A percentile compares a stretch with the other conserved stretches of the same genome.
phyloP scores from a whole-genome alignment of 2,329 filamentous ascomycete species.

The Cadophora malorum region DNA sequence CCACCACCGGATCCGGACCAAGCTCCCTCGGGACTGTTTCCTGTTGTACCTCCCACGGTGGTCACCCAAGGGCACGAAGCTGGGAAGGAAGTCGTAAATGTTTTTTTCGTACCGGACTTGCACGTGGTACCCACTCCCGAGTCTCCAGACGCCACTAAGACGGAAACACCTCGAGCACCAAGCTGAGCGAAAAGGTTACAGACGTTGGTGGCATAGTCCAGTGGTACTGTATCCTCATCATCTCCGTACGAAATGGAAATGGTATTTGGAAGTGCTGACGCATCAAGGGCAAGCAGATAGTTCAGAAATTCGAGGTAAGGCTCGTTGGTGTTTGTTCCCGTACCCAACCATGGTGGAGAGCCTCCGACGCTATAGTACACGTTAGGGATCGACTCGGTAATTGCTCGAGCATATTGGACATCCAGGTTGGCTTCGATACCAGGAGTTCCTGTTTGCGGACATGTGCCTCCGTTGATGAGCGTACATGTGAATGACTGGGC shows the following conservation, averaged over 20 bases:
- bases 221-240: conserved; percentile 59
- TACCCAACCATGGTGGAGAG: conserved; percentile 57
- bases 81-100: conserved; percentile 57
- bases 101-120: conserved; percentile 45
- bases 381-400: conserved; percentile 60
- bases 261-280: conserved; percentile 62
- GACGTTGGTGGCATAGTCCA: conserved; percentile 59
- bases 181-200: conserved; percentile 61
- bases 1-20: conserved; percentile 48
- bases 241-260: conserved; percentile 63
- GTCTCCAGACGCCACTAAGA: conserved; percentile 57
- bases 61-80: conserved; percentile 59
- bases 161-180: conserved; percentile 55
- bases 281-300: conserved; percentile 59
- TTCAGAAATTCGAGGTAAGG: conserved; percentile 70
- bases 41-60: conserved; percentile 50
- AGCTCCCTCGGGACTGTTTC: conserved; percentile 37
- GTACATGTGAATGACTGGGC: conserved; percentile 46
- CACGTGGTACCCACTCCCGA: conserved; percentile 50
- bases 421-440: conserved; percentile 64
- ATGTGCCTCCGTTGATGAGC: conserved; percentile 44
- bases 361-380: conserved; percentile 63
- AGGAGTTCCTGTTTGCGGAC: conserved; percentile 31
- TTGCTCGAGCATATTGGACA: conserved; percentile 60
- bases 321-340: conserved; percentile 64